Evolutionary conservation across 129 eudicot species (phyloP).

Genomic region (Flaveria trinervia): DNA sequence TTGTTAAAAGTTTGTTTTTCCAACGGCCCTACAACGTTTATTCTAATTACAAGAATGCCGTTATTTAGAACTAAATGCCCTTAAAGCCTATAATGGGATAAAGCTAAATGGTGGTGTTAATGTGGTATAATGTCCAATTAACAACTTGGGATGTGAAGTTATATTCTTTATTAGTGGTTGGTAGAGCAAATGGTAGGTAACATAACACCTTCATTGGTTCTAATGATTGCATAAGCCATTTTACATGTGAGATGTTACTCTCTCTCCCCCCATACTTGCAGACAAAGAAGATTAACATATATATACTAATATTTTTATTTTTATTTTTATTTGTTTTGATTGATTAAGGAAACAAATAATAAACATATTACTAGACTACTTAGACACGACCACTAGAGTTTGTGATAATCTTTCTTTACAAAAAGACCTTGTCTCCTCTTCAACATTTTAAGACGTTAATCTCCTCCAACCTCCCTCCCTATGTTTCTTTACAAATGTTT

Average conservation of each 20-base stretch:
- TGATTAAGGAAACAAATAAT: background rate
- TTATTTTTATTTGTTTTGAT: background rate
- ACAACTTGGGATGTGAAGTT: conserved; percentile 11
- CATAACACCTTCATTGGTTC: background rate
- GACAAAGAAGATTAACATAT: background rate
- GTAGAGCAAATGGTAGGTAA: conserved; percentile 15
- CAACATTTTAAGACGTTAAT: too few species aligned
- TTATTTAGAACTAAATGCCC: background rate
- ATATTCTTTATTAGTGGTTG: background rate
- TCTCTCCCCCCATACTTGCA: background rate
- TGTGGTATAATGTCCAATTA: conserved; percentile 4
- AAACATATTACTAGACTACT: background rate
- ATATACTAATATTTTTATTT: background rate
- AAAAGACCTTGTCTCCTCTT: too few species aligned
- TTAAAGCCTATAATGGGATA: background rate
- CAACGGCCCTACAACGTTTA: too few species aligned
- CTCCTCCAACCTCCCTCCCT: too few species aligned
- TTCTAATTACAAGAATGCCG: too few species aligned
- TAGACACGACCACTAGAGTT: too few species aligned
- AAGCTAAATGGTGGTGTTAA: conserved; percentile 7
- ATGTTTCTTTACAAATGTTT: too few species aligned
- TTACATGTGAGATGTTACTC: conserved; percentile 9
- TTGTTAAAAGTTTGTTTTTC: too few species aligned
- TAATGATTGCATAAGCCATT: conserved; percentile 10
- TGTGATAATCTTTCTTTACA: too few species aligned